Evolutionary conservation across 176 grass and related monocot genomes (phyloP).

Genomic region (Dendrocalamus sinicus): DNA sequence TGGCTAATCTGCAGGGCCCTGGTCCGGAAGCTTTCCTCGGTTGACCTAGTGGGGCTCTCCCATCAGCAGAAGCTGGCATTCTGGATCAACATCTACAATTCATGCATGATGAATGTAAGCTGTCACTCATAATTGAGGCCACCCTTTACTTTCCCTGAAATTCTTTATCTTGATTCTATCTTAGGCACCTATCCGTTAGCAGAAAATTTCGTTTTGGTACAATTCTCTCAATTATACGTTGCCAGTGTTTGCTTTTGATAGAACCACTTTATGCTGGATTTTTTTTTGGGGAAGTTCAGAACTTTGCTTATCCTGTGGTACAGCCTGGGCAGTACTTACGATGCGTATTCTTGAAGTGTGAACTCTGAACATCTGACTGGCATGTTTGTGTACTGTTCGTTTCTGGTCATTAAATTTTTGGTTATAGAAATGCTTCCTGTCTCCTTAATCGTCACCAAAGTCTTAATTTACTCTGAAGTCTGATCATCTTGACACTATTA

Average conservation of each 20-base stretch:
- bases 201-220: neutral
- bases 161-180: neutral
- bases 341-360: constrained; percentile 41
- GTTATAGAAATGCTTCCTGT: constrained; percentile 42
- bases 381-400: constrained; percentile 38
- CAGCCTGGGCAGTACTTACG: constrained; percentile 27
- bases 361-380: constrained; percentile 27
- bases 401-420: neutral
- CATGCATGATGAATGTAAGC: constrained; percentile 98
- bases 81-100: constrained; percentile 98
- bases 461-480: neutral
- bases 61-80: constrained; percentile 98
- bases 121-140: neutral
- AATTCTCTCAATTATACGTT: neutral
- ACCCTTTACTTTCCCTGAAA: neutral
- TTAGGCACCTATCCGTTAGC: constrained; percentile 7
- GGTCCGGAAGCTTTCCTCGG: constrained; percentile 62
- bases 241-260: neutral
- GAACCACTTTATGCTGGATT: neutral
- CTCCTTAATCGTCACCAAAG: constrained; percentile 36
- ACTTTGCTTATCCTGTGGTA: neutral
- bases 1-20: constrained; percentile 69
- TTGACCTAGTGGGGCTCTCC: constrained; percentile 67
- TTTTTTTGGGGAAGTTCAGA: neutral
- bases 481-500: neutral